Evolutionary conservation across 2,329 filamentous ascomycete species (phyloP).

Genomic region (Monosporascus cannonballus): DNA sequence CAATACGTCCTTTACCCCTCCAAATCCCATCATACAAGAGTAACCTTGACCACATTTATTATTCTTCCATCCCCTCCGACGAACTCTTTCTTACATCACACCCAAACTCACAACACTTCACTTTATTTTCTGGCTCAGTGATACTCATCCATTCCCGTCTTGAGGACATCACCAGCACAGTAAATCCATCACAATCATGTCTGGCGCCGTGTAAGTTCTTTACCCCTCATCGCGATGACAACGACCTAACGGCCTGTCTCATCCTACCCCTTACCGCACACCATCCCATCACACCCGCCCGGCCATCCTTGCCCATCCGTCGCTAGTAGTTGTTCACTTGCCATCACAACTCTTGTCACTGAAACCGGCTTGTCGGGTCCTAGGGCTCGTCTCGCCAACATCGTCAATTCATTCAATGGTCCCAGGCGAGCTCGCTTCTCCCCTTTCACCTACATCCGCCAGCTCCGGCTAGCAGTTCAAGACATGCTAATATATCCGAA

Average conservation of each 20-base stretch:
- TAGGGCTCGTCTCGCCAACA: constrained; percentile 70
- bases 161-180: not conserved
- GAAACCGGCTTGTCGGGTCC: constrained; percentile 25
- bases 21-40: constrained; percentile 25
- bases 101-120: not conserved
- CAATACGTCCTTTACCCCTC: constrained; percentile 1
- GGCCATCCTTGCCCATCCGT: not conserved
- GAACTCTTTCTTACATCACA: constrained; percentile 5
- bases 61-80: constrained; percentile 4
- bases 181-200: constrained; percentile 42
- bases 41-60: constrained; percentile 7
- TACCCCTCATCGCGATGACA: constrained; percentile 11
- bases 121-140: not conserved
- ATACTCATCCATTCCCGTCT: not conserved
- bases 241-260: constrained; percentile 11
- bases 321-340: constrained; percentile 10
- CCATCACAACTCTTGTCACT: constrained; percentile 24
- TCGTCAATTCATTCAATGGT: constrained; percentile 57
- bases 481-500: constrained; percentile 50
- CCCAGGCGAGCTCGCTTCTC: constrained; percentile 38
- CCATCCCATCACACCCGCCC: not conserved
- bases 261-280: not conserved
- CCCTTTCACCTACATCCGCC: constrained; percentile 8
- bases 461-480: constrained; percentile 21
- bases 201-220: constrained; percentile 61